Base-by-base conservation (phyloP, 106 monocot genomes). In the Apostasia ramifera region DNA sequence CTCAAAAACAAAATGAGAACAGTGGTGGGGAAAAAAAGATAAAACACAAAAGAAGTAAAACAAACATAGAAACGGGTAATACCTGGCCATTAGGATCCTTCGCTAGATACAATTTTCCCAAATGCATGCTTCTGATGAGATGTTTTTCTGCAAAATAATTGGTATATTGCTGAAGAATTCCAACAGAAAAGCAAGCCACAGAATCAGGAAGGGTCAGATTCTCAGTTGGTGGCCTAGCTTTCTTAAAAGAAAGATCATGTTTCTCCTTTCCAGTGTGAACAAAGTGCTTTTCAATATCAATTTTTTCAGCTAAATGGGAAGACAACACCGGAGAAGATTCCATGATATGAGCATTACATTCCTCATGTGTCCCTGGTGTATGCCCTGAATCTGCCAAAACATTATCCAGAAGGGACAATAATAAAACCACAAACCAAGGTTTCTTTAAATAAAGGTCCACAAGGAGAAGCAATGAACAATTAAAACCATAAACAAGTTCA, bases 161-260 rank as follows among this genome's bases (percentile, higher is more conserved):
- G 62, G 62, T 62, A 45, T 45, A 62, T 45, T 62, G 62, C 62
- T 62, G 62, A 44, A 62, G 62, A 1, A n/a, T 13, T 45, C 44
- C 67, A 75, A 75, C 59, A 9, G 67, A 68, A 52, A 75, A 75
- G 4, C 67, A 67, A 52, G 67, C 15, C 39, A 75, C 13, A 41
- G 73, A 53, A 55, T 55, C 47, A 59, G 10, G 59, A 11, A 15
- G 41, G 43, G 52, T 54, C 52, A 11, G 43, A 52, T 52, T 72
- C 53, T 52, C 37, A 37, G 60, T 41, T 59, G 39, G 15, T 38
- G 55, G 5, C 38, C 0, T 47, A 39, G 54, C 42, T 45, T 62
- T 62, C n/a, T 44, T n/a, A 12, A 45, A 62, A 44, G 44, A 62
- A 62, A 44, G 5, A 62, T 62, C 4, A 62, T 44, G 1, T 73